Percentiles rank a stretch among this genome's conserved stretches.
These are phyloP conservation scores for Colletotrichum acutatum DNA, from an alignment of 2,329 filamentous ascomycete species.

Conservation along the genomic window DNA sequence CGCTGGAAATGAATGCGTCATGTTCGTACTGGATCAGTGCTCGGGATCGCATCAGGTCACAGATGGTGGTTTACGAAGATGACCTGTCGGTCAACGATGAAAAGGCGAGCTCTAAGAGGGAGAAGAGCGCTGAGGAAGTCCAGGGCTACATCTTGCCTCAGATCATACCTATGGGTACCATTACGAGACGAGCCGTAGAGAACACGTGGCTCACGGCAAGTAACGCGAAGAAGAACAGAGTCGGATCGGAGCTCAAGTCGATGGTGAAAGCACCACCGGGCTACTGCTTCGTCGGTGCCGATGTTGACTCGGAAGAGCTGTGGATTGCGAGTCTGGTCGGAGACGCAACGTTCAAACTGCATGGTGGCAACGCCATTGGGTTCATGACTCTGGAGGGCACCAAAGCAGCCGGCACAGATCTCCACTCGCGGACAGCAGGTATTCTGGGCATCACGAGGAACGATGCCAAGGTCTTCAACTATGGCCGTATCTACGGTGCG, in stretches of 20 bases:
- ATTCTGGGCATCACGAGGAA: constrained; percentile 96
- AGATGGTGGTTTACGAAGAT: constrained; percentile 90
- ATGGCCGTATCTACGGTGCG: constrained; percentile 98
- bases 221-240: constrained; percentile 95
- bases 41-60: constrained; percentile 90
- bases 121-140: constrained; percentile 38
- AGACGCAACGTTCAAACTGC: constrained; percentile 92
- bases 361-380: constrained; percentile 95
- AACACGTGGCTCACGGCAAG: constrained; percentile 99
- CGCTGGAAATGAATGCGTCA: constrained; percentile 97
- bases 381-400: constrained; percentile 99
- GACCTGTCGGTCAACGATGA: constrained; percentile 54
- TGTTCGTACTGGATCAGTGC: constrained; percentile 99
- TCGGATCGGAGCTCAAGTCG: constrained; percentile 95
- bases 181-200: constrained; percentile 92
- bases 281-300: constrained; percentile 94
- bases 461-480: constrained; percentile 98
- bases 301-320: constrained; percentile 96
- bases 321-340: constrained; percentile 98
- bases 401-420: constrained; percentile 91
- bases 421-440: constrained; percentile 91
- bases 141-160: constrained; percentile 93
- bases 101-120: constrained; percentile 30
- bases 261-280: constrained; percentile 94
- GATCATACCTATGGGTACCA: constrained; percentile 97